Evolutionary conservation across 1,139 yeast genomes (phyloP).

Genomic region (Blastobotrys malaysiensis): DNA sequence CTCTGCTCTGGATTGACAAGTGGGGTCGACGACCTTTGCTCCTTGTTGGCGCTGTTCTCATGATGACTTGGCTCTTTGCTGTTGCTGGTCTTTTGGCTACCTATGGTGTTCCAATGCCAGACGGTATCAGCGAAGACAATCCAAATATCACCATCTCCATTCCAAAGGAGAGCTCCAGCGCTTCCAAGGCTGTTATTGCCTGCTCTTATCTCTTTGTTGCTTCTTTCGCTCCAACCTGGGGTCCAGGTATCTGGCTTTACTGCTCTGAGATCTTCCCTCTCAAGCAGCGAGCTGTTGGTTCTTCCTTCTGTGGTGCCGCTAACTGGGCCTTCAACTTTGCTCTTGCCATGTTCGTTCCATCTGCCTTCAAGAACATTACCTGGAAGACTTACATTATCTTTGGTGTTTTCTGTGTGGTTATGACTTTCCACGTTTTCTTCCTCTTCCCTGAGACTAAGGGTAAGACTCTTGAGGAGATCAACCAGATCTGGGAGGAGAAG

Average conservation of each 20-base stretch:
- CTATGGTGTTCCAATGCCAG: constrained; percentile 39
- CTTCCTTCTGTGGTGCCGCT: constrained; percentile 54
- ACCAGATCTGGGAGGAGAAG: constrained; percentile 52
- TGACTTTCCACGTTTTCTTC: constrained; percentile 53
- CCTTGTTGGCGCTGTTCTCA: constrained; percentile 38
- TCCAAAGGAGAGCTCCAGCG: constrained; percentile 35
- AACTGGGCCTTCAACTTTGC: constrained; percentile 59
- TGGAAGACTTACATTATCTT: constrained; percentile 56
- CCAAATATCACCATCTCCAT: constrained; percentile 48
- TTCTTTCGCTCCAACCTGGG: constrained; percentile 66
- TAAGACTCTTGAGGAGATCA: constrained; percentile 60
- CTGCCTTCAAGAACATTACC: constrained; percentile 51
- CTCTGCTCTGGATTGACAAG: constrained; percentile 43
- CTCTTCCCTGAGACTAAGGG: constrained; percentile 63
- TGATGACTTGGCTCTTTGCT: constrained; percentile 42
- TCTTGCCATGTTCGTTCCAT: constrained; percentile 48
- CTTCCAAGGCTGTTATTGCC: constrained; percentile 50
- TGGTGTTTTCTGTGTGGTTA: constrained; percentile 52
- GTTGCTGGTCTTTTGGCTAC: constrained; percentile 40
- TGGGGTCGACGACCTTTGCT: constrained; percentile 50
- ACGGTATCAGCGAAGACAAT: constrained; percentile 35
- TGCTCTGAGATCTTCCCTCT: constrained; percentile 53
- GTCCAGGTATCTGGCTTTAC: constrained; percentile 56
- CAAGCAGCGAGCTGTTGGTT: constrained; percentile 51
- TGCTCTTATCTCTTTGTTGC: constrained; percentile 59